A percentile compares a stretch with the other conserved stretches of the same genome.
Conservation (phyloP, 2,329 filamentous ascomycete species). For the Trichoderma arundinaceum region DNA sequence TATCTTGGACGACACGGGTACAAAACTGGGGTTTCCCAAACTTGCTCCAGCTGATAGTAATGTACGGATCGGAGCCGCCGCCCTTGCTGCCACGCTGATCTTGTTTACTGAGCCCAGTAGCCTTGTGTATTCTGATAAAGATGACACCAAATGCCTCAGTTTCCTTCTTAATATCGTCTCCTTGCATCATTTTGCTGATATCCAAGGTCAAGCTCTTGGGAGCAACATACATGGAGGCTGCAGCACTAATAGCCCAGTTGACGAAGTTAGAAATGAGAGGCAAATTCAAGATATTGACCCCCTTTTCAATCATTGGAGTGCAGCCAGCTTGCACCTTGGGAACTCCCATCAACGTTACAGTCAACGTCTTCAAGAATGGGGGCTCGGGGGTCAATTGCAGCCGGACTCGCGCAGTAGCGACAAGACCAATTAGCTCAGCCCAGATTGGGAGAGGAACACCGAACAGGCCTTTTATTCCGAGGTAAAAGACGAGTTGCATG, state of each 20-base stretch:
- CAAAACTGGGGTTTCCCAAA: constrained; percentile 98
- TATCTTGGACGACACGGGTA: constrained; percentile 92
- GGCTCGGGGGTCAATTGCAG: constrained; percentile 87
- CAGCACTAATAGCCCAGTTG: constrained; percentile 89
- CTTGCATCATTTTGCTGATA: constrained; percentile 85
- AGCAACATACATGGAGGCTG: constrained; percentile 88
- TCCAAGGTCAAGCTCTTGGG: constrained; percentile 94
- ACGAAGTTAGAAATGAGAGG: constrained; percentile 96
- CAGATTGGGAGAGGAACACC: constrained; percentile 86
- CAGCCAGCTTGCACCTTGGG: constrained; percentile 90
- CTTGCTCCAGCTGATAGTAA: constrained; percentile 93
- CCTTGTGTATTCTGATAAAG: constrained; percentile 90
- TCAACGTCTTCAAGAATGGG: constrained; percentile 89
- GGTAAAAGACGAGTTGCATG: constrained; percentile 93
- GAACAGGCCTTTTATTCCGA: constrained; percentile 87
- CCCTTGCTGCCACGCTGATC: constrained; percentile 80
- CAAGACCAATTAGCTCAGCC: constrained; percentile 88
- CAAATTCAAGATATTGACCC: constrained; percentile 88
- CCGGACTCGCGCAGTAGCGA: constrained; percentile 83
- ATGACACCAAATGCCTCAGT: constrained; percentile 85
- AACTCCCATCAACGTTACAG: constrained; percentile 91
- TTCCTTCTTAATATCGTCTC: constrained; percentile 91
- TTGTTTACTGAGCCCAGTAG: constrained; percentile 87
- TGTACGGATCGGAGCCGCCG: constrained; percentile 93
- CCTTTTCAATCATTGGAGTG: constrained; percentile 88